Evolutionary conservation across 805 yeast genomes (phyloP).

Genomic region (Clavispora phyllophila): DNA sequence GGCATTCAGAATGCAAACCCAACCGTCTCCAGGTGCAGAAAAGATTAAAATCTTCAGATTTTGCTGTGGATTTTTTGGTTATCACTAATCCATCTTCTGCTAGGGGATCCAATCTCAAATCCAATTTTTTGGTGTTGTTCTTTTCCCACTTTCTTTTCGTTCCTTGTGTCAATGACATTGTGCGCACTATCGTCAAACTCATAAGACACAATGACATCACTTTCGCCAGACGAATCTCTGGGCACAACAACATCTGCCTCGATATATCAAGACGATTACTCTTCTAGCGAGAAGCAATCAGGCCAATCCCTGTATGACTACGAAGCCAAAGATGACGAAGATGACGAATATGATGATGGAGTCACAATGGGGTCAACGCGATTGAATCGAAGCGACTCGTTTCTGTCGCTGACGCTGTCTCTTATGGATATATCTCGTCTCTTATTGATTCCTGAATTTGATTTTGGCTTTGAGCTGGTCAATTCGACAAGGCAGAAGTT

Average conservation of each 20-base stretch:
- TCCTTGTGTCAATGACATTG: no score
- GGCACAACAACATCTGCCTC: neutral
- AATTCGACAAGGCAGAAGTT: constrained; percentile 31
- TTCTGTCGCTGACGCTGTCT: constrained; percentile 20
- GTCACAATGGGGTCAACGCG: neutral
- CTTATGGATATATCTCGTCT: constrained; percentile 34
- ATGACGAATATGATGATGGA: constrained; percentile 1
- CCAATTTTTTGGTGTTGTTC: no score
- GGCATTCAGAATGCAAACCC: no score
- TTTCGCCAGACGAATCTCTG: neutral
- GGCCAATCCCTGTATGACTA: neutral
- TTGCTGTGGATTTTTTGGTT: no score
- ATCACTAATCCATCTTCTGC: no score
- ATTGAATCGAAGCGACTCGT: neutral
- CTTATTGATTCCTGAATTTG: constrained; percentile 38
- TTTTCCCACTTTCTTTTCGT: no score
- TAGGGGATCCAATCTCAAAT: no score
- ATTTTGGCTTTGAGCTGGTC: constrained; percentile 36
- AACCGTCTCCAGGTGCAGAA: no score
- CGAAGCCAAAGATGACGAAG: constrained; percentile 4
- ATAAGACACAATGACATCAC: neutral
- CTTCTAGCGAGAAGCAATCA: neutral
- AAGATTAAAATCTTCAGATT: no score
- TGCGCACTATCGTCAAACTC: neutral
- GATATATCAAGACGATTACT: neutral